phyloP scores from a whole-genome alignment of 176 grass and related monocot genomes.

The Paspalum notatum region DNA sequence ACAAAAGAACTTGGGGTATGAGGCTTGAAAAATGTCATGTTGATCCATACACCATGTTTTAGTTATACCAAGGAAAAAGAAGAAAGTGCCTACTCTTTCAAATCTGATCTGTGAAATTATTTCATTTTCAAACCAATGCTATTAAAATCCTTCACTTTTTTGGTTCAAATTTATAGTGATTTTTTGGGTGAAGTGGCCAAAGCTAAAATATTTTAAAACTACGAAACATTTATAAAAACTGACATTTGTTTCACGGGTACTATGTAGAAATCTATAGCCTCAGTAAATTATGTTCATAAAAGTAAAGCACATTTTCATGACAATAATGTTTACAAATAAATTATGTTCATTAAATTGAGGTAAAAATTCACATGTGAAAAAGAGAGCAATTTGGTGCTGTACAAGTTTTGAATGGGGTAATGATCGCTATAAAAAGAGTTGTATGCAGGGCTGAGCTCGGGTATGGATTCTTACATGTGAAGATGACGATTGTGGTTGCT shows the following conservation, averaged over 20 bases:
- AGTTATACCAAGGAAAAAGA: not conserved
- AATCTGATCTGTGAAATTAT: not conserved
- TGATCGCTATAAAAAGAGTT: not conserved
- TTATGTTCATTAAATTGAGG: not conserved
- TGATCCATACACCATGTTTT: not conserved
- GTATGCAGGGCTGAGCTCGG: not conserved
- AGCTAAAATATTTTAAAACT: not conserved
- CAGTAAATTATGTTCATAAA: not conserved
- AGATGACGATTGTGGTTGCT: constrained; percentile 46
- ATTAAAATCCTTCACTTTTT: not conserved
- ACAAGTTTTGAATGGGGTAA: not conserved
- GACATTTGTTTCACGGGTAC: not conserved
- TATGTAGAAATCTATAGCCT: not conserved
- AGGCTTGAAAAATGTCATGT: not conserved
- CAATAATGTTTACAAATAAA: not conserved
- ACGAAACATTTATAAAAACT: not conserved
- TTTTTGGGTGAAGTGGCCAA: not conserved
- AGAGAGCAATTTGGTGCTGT: not conserved
- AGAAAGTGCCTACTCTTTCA: not conserved
- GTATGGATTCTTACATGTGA: constrained; percentile 59
- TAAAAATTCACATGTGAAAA: not conserved
- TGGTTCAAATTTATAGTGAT: not conserved
- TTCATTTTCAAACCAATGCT: not conserved
- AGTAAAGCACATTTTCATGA: not conserved
- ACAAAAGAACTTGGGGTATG: not conserved